Percentiles rank a stretch among this genome's conserved stretches.
Evolutionary conservation across 805 yeast species (phyloP).

Genomic region (Dipodascopsis uninucleata): DNA sequence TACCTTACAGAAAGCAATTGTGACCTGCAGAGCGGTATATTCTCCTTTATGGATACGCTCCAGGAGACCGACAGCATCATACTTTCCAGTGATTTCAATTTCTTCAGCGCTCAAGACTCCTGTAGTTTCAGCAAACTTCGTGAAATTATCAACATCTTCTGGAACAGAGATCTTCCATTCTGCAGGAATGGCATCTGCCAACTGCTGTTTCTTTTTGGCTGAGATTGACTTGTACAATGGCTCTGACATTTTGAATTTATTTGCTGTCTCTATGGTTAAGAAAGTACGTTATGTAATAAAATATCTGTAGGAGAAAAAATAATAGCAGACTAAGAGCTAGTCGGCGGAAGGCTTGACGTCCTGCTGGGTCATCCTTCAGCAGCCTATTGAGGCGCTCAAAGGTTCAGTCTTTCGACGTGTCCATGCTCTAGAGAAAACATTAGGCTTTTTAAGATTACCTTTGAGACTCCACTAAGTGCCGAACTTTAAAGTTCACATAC

Average conservation of each 20-base stretch:
- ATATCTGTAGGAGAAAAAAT: too few species aligned
- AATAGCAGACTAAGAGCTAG: too few species aligned
- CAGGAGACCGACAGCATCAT: slow-evolving; percentile 38
- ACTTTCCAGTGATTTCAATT: slow-evolving; percentile 44
- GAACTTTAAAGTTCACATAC: too few species aligned
- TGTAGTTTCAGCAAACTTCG: slow-evolving; percentile 39
- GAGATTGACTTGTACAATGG: slow-evolving; percentile 42
- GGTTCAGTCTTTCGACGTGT: too few species aligned
- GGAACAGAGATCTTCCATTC: slow-evolving; percentile 45
- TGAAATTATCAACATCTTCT: slow-evolving; percentile 39
- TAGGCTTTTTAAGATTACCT: too few species aligned
- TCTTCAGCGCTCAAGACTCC: slow-evolving; percentile 42
- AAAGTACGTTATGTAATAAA: too few species aligned
- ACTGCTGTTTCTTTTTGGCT: slow-evolving; percentile 40
- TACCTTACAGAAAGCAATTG: slow-evolving; percentile 46
- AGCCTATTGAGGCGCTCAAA: too few species aligned
- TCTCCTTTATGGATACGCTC: slow-evolving; percentile 41
- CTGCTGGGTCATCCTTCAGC: too few species aligned
- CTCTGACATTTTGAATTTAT: slow-evolving; percentile 13
- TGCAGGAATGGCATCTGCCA: slow-evolving; percentile 44
- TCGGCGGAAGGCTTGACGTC: too few species aligned
- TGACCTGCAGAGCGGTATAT: slow-evolving; percentile 43
- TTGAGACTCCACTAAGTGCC: too few species aligned
- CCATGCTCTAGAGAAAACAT: too few species aligned
- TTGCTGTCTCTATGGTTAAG: too few species aligned